These are phyloP conservation scores for Chaetomidium leptoderma DNA, from an alignment of 495 filamentous ascomycete species.

Conservation along the genomic window DNA sequence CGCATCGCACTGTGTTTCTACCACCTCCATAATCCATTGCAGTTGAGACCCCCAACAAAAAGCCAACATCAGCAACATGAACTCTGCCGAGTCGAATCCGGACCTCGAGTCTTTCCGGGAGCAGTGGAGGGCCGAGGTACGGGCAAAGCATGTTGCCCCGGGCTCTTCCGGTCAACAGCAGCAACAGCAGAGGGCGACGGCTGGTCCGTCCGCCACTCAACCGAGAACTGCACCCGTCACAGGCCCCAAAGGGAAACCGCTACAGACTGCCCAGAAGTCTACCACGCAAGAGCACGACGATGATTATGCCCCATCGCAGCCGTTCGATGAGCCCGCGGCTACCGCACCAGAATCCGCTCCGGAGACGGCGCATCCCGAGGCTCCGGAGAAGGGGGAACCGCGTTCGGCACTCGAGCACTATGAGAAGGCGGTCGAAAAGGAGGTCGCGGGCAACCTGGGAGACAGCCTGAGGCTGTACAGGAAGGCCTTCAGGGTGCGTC, in stretches of 20 bases:
- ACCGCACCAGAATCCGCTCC: background rate
- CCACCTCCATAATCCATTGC: background rate
- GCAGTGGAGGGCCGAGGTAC: constrained; percentile 39
- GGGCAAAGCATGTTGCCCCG: constrained; percentile 15
- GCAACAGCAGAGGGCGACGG: constrained; percentile 10
- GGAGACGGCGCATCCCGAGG: constrained; percentile 4
- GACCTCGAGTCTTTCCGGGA: constrained; percentile 41
- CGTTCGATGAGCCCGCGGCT: constrained; percentile 36
- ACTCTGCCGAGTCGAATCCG: constrained; percentile 25
- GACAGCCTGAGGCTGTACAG: constrained; percentile 88
- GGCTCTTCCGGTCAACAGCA: constrained; percentile 9
- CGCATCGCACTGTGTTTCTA: too few species aligned
- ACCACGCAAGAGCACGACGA: constrained; percentile 29
- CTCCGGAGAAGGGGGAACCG: constrained; percentile 46
- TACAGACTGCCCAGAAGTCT: constrained; percentile 18
- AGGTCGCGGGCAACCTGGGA: constrained; percentile 76
- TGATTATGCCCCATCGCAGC: constrained; percentile 36
- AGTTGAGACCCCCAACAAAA: background rate
- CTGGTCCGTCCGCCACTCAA: constrained; percentile 12
- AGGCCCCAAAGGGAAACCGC: constrained; percentile 13
- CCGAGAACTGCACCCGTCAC: background rate
- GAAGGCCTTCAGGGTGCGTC: constrained; percentile 73
- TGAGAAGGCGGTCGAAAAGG: constrained; percentile 84
- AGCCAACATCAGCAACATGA: constrained; percentile 19
- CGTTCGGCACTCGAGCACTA: constrained; percentile 86